These are phyloP conservation scores for Phialophora chinensis DNA, from an alignment of 2,329 filamentous ascomycete species.

Conservation along the genomic window DNA sequence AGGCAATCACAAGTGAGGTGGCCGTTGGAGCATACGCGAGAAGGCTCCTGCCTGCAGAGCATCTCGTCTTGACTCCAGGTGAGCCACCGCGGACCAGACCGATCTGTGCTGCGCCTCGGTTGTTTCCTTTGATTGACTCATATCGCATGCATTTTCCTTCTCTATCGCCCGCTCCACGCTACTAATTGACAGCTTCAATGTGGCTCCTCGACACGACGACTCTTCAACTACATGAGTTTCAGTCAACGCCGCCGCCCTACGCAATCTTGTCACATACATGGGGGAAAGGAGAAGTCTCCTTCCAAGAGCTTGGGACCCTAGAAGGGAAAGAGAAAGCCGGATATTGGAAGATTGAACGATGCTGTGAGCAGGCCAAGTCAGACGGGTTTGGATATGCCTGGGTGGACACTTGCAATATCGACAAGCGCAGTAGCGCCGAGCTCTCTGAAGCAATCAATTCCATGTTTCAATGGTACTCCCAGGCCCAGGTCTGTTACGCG, in stretches of 20 bases:
- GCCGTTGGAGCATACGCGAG: neutral
- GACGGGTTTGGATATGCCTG: constrained; percentile 34
- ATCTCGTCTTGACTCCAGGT: neutral
- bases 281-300: constrained; percentile 29
- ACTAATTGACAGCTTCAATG: constrained; percentile 7
- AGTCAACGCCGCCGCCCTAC: constrained; percentile 18
- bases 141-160: neutral
- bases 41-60: neutral
- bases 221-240: neutral
- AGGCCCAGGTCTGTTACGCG: constrained; percentile 32
- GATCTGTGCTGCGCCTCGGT: neutral
- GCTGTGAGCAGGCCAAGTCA: constrained; percentile 8
- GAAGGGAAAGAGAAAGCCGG: constrained; percentile 5
- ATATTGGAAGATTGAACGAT: constrained; percentile 12
- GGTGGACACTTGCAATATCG: constrained; percentile 40
- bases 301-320: constrained; percentile 22
- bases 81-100: neutral
- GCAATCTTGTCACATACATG: constrained; percentile 37
- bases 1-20: neutral
- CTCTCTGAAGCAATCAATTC: constrained; percentile 35
- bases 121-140: neutral
- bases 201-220: constrained; percentile 5
- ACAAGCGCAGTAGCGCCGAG: constrained; percentile 38
- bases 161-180: neutral
- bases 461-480: constrained; percentile 30